Percentiles rank a stretch among this genome's conserved stretches.
These are phyloP conservation scores for Metrosideros polymorpha DNA, from an alignment of 441 rosid genomes.

Conservation along the genomic window DNA sequence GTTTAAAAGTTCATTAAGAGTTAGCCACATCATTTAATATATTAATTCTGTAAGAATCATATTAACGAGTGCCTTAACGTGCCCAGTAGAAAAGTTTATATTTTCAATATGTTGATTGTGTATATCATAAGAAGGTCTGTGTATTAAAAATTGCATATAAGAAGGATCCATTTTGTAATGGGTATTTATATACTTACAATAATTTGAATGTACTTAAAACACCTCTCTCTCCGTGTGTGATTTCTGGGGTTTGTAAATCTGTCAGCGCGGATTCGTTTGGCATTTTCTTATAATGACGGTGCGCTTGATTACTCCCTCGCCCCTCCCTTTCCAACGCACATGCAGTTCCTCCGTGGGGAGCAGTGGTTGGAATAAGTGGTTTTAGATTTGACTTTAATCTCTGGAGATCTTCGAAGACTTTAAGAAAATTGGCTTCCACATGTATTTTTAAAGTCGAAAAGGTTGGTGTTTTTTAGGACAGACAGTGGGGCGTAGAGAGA, in stretches of 20 bases:
- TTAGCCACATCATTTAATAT: background rate
- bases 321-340: background rate
- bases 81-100: background rate
- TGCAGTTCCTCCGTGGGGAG: background rate
- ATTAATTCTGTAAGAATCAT: background rate
- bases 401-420: conserved; percentile 17
- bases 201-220: background rate
- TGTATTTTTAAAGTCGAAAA: background rate
- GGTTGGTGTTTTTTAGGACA: background rate
- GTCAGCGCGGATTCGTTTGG: conserved; percentile 32
- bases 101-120: background rate
- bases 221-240: background rate
- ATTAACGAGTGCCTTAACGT: background rate
- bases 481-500: background rate
- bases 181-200: background rate
- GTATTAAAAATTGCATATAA: background rate
- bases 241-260: conserved; percentile 19
- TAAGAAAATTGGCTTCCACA: conserved; percentile 1
- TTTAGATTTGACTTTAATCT: conserved; percentile 24
- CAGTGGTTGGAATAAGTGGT: conserved; percentile 31
- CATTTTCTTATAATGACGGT: conserved; percentile 15
- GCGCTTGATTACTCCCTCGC: background rate
- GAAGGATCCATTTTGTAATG: background rate
- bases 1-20: background rate
- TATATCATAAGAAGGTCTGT: background rate